phyloP scores from a whole-genome alignment of 164 flowering plant species.

The Liriodendron chinense region DNA sequence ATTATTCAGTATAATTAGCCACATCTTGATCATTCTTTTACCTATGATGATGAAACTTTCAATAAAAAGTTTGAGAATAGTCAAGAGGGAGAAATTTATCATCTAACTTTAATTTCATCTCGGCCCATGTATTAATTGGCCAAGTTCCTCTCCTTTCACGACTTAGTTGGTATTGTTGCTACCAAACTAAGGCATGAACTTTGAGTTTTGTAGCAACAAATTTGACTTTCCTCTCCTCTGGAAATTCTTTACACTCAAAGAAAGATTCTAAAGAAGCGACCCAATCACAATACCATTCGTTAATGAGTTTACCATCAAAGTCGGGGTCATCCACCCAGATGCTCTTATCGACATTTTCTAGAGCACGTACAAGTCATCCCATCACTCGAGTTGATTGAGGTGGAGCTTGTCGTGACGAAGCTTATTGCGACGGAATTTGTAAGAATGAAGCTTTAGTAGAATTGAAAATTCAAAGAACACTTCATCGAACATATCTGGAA shows the following conservation, averaged over 20 bases:
- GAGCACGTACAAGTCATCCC: neutral
- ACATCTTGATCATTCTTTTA: constrained; percentile 4
- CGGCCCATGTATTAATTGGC: too few relatives aligned
- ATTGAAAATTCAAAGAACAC: neutral
- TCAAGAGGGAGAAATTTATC: constrained; percentile 6
- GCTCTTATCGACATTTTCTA: neutral
- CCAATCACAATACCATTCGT: too few relatives aligned
- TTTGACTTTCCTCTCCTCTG: neutral
- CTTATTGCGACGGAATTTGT: neutral
- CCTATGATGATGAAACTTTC: neutral
- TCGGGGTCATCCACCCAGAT: neutral
- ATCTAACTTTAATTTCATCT: constrained; percentile 6
- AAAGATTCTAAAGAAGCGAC: too few relatives aligned
- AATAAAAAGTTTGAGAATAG: constrained; percentile 1
- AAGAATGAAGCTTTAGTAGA: neutral
- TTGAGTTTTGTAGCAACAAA: constrained; percentile 10
- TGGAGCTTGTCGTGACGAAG: too few relatives aligned
- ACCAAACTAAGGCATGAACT: constrained; percentile 8
- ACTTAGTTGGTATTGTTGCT: neutral
- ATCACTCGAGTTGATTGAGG: neutral
- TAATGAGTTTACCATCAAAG: neutral
- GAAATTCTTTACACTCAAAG: constrained; percentile 7
- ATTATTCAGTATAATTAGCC: neutral
- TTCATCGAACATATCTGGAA: neutral
- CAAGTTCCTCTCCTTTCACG: too few relatives aligned